phyloP scores from a whole-genome alignment of 805 yeast species.

The Candida lessepsii region DNA sequence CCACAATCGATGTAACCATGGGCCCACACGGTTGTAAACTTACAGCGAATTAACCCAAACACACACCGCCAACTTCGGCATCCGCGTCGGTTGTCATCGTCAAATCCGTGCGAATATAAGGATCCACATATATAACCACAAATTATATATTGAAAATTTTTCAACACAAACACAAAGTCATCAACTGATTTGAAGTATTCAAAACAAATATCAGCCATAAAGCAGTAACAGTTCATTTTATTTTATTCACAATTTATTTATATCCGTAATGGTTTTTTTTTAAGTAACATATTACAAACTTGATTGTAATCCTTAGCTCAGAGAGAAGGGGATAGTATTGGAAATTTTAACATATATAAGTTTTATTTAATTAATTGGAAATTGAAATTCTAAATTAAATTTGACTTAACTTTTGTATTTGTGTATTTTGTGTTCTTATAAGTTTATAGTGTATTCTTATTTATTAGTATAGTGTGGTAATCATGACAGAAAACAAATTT shows the following conservation, averaged over 20 bases:
- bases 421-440: not conserved
- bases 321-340: constrained; percentile 3
- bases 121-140: not conserved
- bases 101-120: constrained; percentile 3
- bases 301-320: constrained; percentile 1
- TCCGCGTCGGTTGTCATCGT: not conserved
- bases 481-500: constrained; percentile 4
- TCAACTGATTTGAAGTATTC: not conserved
- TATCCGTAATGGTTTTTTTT: constrained; percentile 4
- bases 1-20: no score
- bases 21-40: no score
- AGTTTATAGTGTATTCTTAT: constrained; percentile 5
- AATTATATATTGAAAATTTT: constrained; percentile 1
- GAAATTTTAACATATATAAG: constrained; percentile 1
- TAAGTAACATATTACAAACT: not conserved
- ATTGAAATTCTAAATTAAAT: constrained; percentile 3
- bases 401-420: not conserved
- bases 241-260: not conserved
- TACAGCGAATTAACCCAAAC: no score
- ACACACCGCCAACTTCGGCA: no score
- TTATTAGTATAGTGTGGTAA: not conserved
- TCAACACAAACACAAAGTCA: constrained; percentile 1
- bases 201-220: not conserved
- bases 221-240: not conserved
- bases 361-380: constrained; percentile 1